A percentile compares a stretch with the other conserved stretches of the same genome.
Conservation (phyloP, 2,329 filamentous ascomycete genomes). For the Colletotrichum gigasporum region DNA sequence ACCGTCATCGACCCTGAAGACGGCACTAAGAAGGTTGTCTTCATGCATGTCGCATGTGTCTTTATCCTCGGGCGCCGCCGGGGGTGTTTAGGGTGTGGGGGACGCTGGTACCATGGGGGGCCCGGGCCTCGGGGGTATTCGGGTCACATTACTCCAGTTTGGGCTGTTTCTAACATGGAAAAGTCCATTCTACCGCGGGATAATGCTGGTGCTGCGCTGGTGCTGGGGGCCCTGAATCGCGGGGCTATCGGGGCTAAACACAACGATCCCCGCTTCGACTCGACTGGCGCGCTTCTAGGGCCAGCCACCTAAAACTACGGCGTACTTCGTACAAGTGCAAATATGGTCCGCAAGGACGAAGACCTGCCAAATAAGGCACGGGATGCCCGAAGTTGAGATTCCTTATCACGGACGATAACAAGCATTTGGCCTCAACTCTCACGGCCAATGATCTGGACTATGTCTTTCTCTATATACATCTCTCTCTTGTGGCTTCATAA, state of each 20-base stretch:
- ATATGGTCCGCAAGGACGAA: too few species aligned
- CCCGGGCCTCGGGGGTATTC: conserved; percentile 20
- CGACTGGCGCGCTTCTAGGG: conserved; percentile 29
- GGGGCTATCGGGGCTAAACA: conserved; percentile 22
- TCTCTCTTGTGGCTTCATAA: not conserved
- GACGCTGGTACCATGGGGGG: conserved; percentile 12
- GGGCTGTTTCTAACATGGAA: conserved; percentile 7
- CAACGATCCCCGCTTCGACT: conserved; percentile 25
- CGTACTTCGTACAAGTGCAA: too few species aligned
- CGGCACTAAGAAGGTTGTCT: conserved; percentile 11
- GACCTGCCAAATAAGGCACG: conserved; percentile 1
- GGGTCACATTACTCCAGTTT: conserved; percentile 24
- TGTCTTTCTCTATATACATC: not conserved
- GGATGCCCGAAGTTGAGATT: too few species aligned
- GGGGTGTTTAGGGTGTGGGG: conserved; percentile 8
- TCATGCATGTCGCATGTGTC: conserved; percentile 22
- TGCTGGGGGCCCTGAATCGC: conserved; percentile 22
- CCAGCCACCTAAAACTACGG: not conserved
- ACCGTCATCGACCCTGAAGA: conserved; percentile 22
- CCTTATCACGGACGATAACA: not conserved
- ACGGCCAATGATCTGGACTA: not conserved
- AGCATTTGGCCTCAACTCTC: not conserved
- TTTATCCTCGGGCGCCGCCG: conserved; percentile 18
- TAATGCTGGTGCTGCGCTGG: not conserved
- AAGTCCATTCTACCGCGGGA: conserved; percentile 12